Percentiles rank a stretch among this genome's conserved stretches.
Conservation (phyloP, 805 yeast species). For the Komagataella mondaviorum region DNA sequence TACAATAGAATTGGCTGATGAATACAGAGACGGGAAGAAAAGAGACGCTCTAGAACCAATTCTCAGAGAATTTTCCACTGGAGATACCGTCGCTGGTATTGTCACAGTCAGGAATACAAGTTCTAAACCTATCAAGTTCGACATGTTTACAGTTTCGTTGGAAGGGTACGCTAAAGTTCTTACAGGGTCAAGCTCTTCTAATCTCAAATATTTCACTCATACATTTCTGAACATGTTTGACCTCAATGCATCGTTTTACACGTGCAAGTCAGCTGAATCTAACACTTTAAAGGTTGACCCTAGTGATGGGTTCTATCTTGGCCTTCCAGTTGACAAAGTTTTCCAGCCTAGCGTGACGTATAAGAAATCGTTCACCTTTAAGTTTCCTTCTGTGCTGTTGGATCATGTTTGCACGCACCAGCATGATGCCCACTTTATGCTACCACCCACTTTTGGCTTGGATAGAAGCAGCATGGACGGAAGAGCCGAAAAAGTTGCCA, state of each 20-base stretch:
- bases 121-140: conserved; percentile 32
- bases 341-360: conserved; percentile 32
- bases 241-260: conserved; percentile 1
- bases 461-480: conserved; percentile 15
- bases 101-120: conserved; percentile 28
- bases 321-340: conserved; percentile 30
- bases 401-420: conserved; percentile 38
- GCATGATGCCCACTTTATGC: conserved; percentile 10
- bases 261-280: not conserved
- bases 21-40: not conserved
- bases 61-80: conserved; percentile 46
- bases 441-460: conserved; percentile 29
- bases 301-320: conserved; percentile 14
- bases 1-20: not conserved
- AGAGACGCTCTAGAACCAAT: conserved; percentile 15
- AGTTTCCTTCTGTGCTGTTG: conserved; percentile 35
- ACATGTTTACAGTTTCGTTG: conserved; percentile 45
- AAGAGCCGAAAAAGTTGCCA: conserved; percentile 10
- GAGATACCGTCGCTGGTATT: conserved; percentile 55
- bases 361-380: conserved; percentile 45
- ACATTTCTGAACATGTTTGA: conserved; percentile 3
- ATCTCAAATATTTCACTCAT: not conserved
- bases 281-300: not conserved
- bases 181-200: not conserved
- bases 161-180: conserved; percentile 28